Evolutionary conservation across 2,329 filamentous ascomycete species (phyloP), one percentile per base, ranked within the genome.

Genomic region (Colletotrichum graminicola): DNA sequence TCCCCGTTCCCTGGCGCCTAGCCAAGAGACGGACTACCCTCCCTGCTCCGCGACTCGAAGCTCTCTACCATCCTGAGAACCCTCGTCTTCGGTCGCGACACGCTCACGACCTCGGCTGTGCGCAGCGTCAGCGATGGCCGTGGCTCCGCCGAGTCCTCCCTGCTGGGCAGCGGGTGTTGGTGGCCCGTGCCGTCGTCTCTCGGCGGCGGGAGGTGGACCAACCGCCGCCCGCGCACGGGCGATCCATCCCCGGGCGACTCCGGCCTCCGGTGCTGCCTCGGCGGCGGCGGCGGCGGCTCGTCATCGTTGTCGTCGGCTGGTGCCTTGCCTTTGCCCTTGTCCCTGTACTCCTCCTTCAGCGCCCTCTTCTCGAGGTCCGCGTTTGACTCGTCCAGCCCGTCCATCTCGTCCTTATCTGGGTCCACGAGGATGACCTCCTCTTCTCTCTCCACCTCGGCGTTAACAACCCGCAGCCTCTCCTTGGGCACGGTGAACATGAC

Each of bases 401-500:
- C 75, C 73, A 62, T 18, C 8, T 67, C 72, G 32, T 79, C 77
- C 59, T 75, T 75, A 18, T 79, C 80, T 0, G 84, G 80, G 60
- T 87, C 82, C 2, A 85, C 79, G 5, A 87, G 71, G 59, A 84
- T 81, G 23, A 81, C 84, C 43, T 80, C 80, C 54, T 81, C 79
- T 67, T 82, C 83, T 68, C 79, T 79, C 73, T 85, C 84, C 43
- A 85, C 78, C 73, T 92, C 92, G 62, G 89, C 91, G 79, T 98
- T 98, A 26, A 98, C 95, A n/a, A 98, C 94, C 34, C 95, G 85
- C 73, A 98, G 82, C 75, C 90, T 90, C 80, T 95, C 92, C 79
- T 92, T 94, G 2, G 96, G 95, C 72, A 98, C 94, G 0, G 95
- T 98, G 80, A 97, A 98, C 89, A 97, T 96, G 77, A 94, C 89